Percentiles rank a stretch among this genome's conserved stretches.
These are phyloP conservation scores for Cyberlindnera samutprakarnensis DNA, from an alignment of 805 yeast genomes.

Conservation along the genomic window DNA sequence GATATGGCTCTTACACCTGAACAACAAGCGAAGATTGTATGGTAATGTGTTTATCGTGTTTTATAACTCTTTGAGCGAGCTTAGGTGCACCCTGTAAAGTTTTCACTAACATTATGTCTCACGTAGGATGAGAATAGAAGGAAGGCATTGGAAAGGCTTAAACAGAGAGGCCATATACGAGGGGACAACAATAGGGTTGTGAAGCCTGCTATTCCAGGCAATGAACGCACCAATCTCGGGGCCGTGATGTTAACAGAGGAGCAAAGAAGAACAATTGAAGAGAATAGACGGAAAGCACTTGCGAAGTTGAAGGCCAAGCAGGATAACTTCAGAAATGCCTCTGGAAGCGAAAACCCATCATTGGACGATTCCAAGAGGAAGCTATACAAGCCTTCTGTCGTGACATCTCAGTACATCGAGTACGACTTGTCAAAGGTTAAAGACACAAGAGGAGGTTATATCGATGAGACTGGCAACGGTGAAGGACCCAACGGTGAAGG, in stretches of 20 bases:
- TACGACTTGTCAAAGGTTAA: slow-evolving; percentile 88
- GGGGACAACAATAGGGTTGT: slow-evolving; percentile 11
- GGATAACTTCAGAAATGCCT: slow-evolving; percentile 32
- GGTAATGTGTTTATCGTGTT: too few relatives aligned
- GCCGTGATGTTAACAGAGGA: slow-evolving; percentile 35
- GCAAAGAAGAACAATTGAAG: slow-evolving; percentile 41
- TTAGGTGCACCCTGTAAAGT: too few relatives aligned
- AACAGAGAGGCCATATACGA: slow-evolving; percentile 31
- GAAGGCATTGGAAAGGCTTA: slow-evolving; percentile 52
- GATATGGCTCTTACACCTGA: slow-evolving; percentile 22
- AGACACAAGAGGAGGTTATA: slow-evolving; percentile 76
- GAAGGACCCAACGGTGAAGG: slow-evolving; percentile 44
- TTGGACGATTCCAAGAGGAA: slow-evolving; percentile 4
- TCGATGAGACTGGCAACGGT: slow-evolving; percentile 2
- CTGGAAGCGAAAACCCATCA: slow-evolving; percentile 17
- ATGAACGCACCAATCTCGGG: slow-evolving; percentile 10
- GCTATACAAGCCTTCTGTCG: slow-evolving; percentile 36
- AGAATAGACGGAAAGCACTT: slow-evolving; percentile 47
- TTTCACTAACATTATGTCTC: too few relatives aligned
- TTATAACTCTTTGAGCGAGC: too few relatives aligned
- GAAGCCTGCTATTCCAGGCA: slow-evolving; percentile 9
- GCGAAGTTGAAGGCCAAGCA: slow-evolving; percentile 31
- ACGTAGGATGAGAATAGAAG: slow-evolving; percentile 55
- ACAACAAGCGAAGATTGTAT: slow-evolving; percentile 26
- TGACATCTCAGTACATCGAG: slow-evolving; percentile 64